phyloP scores from a whole-genome alignment of 805 yeast genomes.

The Isabelozyma pseudorhagii region DNA sequence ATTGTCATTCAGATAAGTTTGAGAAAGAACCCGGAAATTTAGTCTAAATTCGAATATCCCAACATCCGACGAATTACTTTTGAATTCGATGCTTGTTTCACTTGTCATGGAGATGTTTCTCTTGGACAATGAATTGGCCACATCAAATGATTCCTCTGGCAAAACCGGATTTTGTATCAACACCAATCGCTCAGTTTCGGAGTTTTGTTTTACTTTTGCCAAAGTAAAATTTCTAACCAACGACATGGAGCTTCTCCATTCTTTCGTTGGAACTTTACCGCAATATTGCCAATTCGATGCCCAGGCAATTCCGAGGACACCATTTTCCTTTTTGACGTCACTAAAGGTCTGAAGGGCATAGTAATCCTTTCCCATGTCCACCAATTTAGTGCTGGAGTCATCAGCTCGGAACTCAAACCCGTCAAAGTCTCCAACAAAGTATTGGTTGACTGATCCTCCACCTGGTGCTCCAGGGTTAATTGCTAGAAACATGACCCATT shows the following conservation, averaged over 20 bases:
- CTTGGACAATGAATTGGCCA: background rate
- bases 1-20: constrained; percentile 2
- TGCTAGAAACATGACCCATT: constrained; percentile 38
- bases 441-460: constrained; percentile 39
- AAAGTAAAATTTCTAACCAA: constrained; percentile 25
- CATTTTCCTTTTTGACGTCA: constrained; percentile 12
- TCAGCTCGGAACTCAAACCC: constrained; percentile 33
- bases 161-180: constrained; percentile 21
- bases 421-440: constrained; percentile 40
- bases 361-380: constrained; percentile 35
- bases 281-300: constrained; percentile 43
- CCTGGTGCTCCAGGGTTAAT: constrained; percentile 41
- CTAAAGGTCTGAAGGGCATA: constrained; percentile 37
- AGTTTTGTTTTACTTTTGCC: constrained; percentile 18
- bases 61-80: background rate
- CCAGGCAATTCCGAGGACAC: constrained; percentile 38
- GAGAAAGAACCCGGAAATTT: constrained; percentile 13
- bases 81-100: background rate
- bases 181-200: constrained; percentile 14
- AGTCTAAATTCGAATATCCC: constrained; percentile 21
- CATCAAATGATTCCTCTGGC: constrained; percentile 1
- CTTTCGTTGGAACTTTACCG: constrained; percentile 29
- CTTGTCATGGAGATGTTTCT: background rate
- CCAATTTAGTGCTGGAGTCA: constrained; percentile 14
- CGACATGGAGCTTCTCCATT: constrained; percentile 36